Evolutionary conservation across 2,329 filamentous ascomycete genomes (phyloP), one percentile per base, ranked within the genome.

Genomic region (Bisporella sp.): DNA sequence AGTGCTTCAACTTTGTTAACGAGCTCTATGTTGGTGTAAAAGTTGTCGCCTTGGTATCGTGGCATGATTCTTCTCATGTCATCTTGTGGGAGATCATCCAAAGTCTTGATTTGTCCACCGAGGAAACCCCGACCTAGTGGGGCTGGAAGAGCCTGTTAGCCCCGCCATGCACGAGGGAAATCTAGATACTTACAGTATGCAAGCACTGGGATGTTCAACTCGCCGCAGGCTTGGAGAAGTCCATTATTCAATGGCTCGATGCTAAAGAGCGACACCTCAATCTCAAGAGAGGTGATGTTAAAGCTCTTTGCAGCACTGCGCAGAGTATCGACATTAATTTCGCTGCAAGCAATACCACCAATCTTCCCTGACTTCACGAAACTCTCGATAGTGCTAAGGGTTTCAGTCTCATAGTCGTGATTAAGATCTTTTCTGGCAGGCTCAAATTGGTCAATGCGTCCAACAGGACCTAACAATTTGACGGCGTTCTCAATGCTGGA

Each of bases 141-240:
- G 42, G 83, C 21, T 21, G 21, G 21, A 21, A 21, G 21, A 21
- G 21, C 21, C 21, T 21, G 21, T 21, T 21, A 21, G 21, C 3
- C 21, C 21, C 21, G 21, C 21, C 21, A 21, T 21, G 21, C 21
- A 21, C 21, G 21, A 21, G 21, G 21, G 21, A 21, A 21, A 21
- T 21, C 21, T 21, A 21, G 21, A 21, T 21, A 21, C 21, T 21
- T 2, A 37, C 8, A 37, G 21, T 60, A 65, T 59, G 84, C 84
- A 35, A 89, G 68, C 44, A 91, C 69, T 0, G 85, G 82, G 52
- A 92, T 89, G 43, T 73, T 70, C 42, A 85, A 67, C 62, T 91
- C 75, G 0, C 71, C 74, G 60, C 81, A 85, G 0, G 78, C 73
- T 6, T 62, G 58, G 2, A 67, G 66, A 33, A 74, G 63, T 3